Evolutionary conservation across 257 asterid genomes (phyloP).

Genomic region (Nicotiana undulata): DNA sequence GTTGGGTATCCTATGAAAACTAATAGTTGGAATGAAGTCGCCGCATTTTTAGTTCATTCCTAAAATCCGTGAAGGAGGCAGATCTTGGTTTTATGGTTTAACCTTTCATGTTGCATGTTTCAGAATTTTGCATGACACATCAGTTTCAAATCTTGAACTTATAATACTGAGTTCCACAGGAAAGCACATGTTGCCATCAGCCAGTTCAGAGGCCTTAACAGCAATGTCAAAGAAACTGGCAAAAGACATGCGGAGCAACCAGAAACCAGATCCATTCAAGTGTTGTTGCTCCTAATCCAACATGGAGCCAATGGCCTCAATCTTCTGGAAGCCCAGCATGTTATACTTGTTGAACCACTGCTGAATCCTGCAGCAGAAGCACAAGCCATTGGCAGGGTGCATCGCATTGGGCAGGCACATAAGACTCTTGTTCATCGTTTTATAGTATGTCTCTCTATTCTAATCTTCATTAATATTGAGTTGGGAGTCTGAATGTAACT

Average conservation of each 20-base stretch:
- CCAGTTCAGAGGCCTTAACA: conserved; percentile 59
- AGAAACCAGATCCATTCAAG: conserved; percentile 50
- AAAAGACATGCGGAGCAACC: conserved; percentile 21
- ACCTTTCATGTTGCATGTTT: background rate
- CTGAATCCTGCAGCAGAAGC: conserved; percentile 99
- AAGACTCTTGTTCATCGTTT: conserved; percentile 92
- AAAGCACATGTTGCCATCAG: conserved; percentile 76
- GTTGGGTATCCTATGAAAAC: background rate
- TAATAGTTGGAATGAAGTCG: background rate
- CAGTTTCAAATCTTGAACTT: conserved; percentile 5
- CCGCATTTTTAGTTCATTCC: background rate
- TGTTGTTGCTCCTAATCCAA: conserved; percentile 71
- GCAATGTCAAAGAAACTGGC: conserved; percentile 26
- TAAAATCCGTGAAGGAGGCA: background rate
- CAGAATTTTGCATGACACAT: background rate
- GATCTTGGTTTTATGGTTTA: background rate
- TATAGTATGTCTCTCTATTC: conserved; percentile 45
- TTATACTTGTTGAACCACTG: conserved; percentile 86
- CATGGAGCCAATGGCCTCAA: conserved; percentile 97
- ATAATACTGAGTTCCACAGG: conserved; percentile 35
- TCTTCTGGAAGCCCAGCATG: conserved; percentile 96
- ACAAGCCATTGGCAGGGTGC: conserved; percentile 97
- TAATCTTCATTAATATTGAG: background rate
- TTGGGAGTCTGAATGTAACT: background rate
- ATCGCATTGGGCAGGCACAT: conserved; percentile 83